phyloP scores from a whole-genome alignment of 2,329 filamentous ascomycete species.

The Sporothrix humicola region DNA sequence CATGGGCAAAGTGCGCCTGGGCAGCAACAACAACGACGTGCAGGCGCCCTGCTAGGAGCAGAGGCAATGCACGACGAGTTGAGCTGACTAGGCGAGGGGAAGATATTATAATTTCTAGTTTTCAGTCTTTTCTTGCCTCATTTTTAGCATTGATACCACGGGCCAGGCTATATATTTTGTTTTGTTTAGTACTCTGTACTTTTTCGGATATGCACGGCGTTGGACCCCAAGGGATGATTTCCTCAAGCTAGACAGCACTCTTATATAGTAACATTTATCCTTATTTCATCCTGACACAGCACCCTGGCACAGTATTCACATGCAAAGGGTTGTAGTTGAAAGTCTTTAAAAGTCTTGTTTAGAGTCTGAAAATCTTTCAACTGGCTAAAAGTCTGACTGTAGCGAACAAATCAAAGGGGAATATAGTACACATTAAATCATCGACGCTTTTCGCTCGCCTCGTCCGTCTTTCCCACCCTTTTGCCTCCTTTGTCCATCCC shows the following conservation, averaged over 20 bases:
- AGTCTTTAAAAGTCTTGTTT: background rate
- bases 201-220: background rate
- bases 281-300: background rate
- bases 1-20: constrained; percentile 34
- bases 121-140: background rate
- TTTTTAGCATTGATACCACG: constrained; percentile 24
- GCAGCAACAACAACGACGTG: constrained; percentile 32
- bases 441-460: constrained; percentile 2
- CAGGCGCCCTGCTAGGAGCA: constrained; percentile 34
- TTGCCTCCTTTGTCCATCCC: background rate
- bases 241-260: background rate
- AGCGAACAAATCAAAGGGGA: constrained; percentile 1
- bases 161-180: background rate
- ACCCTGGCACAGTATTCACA: background rate
- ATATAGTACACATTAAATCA: constrained; percentile 25
- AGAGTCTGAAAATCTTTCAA: background rate
- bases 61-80: too few species aligned
- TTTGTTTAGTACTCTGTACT: background rate
- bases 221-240: too few species aligned
- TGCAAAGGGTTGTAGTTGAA: background rate
- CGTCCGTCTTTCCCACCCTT: background rate
- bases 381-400: background rate
- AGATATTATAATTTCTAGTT: background rate
- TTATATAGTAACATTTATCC: background rate
- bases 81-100: too few species aligned